Evolutionary conservation across 345 rosid genomes (phyloP), one percentile per base, ranked within the genome.

Genomic region (Alliaria petiolata): DNA sequence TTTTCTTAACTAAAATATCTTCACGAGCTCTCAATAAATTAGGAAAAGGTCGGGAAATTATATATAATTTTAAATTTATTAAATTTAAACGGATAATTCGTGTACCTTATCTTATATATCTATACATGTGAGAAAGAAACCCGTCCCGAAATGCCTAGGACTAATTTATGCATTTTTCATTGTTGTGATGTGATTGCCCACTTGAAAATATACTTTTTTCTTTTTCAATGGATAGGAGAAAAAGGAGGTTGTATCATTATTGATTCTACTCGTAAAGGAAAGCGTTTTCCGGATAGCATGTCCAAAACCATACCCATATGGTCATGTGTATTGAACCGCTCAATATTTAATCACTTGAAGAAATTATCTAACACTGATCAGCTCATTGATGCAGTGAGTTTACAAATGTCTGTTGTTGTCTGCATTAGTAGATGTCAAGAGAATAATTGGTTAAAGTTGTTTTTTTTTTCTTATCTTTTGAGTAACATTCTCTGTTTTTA

Each of bases 281-380:
- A 93, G 87, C 77, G 87, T 16, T 93, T 93, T 83, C 97, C 97
- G 0, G 98, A 93, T 76, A 89, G 98, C 67, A 91, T 93, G 95
- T 93, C 98, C 1, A 93, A 91, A 78, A 93, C 98, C 0, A 89
- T 93, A 70, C 98, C 97, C 6, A 91, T 93, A 53, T 93, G 97
- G 96, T 76, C 92, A 0, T 93, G 97, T 43, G 87, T 93, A 35
- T 63, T 91, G 83, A 93, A 93, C 65, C 84, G 93, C 8, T 80
- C 91, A 5, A 70, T 93, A 65, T 67, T 15, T 60, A 80, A 83
- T 43, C 69, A 79, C 52, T 30, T 78, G 62, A 79, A 78, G 44
- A 80, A 53, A 44, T 52, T 77, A 14, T 75, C 43, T 73, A 63
- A 73, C 71, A 69, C 19, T 67, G 78, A n/a, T 44, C 20, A 65